Evolutionary conservation across 257 asterid species (phyloP).

Genomic region (Mentha longifolia): DNA sequence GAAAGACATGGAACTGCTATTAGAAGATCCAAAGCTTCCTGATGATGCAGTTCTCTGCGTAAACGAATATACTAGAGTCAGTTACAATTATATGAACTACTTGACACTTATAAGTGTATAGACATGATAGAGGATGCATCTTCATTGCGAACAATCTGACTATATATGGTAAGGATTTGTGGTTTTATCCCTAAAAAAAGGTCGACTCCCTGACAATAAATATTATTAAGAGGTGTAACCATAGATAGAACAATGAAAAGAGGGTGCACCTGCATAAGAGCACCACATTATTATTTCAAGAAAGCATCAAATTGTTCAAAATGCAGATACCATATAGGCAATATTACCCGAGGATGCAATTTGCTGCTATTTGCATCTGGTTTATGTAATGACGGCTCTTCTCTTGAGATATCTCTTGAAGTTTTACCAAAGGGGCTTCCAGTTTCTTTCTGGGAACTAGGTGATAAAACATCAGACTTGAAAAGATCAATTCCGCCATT

Average conservation of each 20-base stretch:
- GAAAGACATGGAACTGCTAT: constrained; percentile 53
- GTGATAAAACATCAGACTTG: constrained; percentile 55
- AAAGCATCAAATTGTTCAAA: background rate
- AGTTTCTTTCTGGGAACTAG: constrained; percentile 54
- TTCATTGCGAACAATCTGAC: background rate
- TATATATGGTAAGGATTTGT: background rate
- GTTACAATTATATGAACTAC: constrained; percentile 23
- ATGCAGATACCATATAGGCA: constrained; percentile 22
- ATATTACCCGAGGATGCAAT: constrained; percentile 61
- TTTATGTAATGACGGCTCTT: constrained; percentile 36
- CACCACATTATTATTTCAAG: background rate
- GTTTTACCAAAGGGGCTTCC: constrained; percentile 70
- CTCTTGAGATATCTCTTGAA: constrained; percentile 58
- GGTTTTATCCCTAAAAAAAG: too few species aligned
- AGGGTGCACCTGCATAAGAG: background rate
- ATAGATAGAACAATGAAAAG: background rate
- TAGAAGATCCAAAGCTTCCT: constrained; percentile 71
- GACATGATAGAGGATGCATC: background rate
- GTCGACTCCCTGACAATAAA: background rate
- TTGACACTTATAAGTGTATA: background rate
- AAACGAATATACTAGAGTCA: constrained; percentile 36
- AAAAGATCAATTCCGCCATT: constrained; percentile 68
- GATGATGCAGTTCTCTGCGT: constrained; percentile 67
- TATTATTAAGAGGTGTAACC: background rate
- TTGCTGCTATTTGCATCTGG: constrained; percentile 37